Evolutionary conservation across 306 rosid species (phyloP), one percentile per base, ranked within the genome.

Genomic region (Malus fusca): DNA sequence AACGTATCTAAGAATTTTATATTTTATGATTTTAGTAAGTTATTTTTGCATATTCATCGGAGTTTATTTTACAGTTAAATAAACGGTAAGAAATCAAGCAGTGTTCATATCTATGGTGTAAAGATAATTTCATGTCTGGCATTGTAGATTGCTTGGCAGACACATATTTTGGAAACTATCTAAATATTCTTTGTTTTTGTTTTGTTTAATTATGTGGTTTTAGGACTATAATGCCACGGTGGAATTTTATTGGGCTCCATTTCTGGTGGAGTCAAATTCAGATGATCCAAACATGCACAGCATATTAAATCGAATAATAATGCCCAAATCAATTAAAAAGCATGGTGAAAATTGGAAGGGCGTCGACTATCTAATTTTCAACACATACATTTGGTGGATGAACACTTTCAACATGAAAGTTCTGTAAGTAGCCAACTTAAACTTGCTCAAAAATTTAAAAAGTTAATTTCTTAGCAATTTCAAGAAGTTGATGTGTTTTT

Each of bases 381-480:
- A 95, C 82, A 95, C 99, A 2, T 95, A 95, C 86, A 95, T 95
- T 44, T 95, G 99, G 99, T 95, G 99, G 99, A 95, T 95, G 99
- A 95, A 95, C 82, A 88, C 93, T 5, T 76, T 64, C 72, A 37
- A 52, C 4, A 95, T 95, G 97, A 95, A 95, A 89, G 86, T 95
- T 72, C 72, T 95, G 99, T 94, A 88, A 92, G 98, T 73, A 19
- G 25, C 44, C 18, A 3, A 23, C 2, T 11, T 43, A 26, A 61
- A 21, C 28, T 1, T 1, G 3, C 21, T 26, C 2, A 1, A 35
- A 33, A 11, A 4, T n/a, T 3, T 6, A 2, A 28, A 5, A 37
- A 1, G 1, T 56, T 66, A 2, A 72, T 23, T 59, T 71, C 6
- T 9, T 21, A 4, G 11, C 44, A n/a, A 17, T 19, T 51, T 11